These are phyloP conservation scores for Echeveria elegans DNA, from an alignment of 164 flowering plant species.

Conservation along the genomic window DNA sequence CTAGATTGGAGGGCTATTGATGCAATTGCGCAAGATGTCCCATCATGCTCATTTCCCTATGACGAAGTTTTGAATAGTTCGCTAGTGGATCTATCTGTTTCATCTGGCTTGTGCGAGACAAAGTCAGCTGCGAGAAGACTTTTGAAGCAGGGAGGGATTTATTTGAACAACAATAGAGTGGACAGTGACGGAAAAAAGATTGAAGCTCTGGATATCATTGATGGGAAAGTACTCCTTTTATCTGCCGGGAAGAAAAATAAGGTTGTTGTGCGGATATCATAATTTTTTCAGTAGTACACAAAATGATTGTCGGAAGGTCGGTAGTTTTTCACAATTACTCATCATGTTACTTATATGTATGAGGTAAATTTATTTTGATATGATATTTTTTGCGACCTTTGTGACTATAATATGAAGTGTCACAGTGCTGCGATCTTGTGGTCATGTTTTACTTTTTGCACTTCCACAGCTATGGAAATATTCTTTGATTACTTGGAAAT, in stretches of 20 bases:
- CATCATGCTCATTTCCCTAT: constrained; percentile 44
- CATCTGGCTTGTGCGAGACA: constrained; percentile 60
- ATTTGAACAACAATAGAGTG: constrained; percentile 62
- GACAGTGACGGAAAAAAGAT: constrained; percentile 56
- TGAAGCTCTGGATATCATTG: constrained; percentile 59
- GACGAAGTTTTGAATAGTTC: constrained; percentile 43
- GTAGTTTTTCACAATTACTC: too few relatives aligned
- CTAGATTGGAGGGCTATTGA: constrained; percentile 62
- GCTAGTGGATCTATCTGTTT: constrained; percentile 58
- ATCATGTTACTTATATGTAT: background rate
- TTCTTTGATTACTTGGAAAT: too few relatives aligned
- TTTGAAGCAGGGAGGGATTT: constrained; percentile 80
- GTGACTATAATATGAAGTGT: background rate
- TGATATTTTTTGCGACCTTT: background rate
- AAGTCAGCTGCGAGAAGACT: constrained; percentile 70
- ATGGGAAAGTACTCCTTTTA: constrained; percentile 62
- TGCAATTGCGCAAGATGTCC: constrained; percentile 63
- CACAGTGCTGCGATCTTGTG: background rate
- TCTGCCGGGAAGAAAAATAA: constrained; percentile 90
- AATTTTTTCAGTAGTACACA: background rate
- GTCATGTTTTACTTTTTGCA: background rate
- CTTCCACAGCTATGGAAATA: too few relatives aligned
- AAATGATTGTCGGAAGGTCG: background rate
- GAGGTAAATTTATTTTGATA: background rate
- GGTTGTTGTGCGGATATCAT: constrained; percentile 34